These are phyloP conservation scores for Lycium ferocissimum DNA, from an alignment of 257 asterid species.

Conservation along the genomic window DNA sequence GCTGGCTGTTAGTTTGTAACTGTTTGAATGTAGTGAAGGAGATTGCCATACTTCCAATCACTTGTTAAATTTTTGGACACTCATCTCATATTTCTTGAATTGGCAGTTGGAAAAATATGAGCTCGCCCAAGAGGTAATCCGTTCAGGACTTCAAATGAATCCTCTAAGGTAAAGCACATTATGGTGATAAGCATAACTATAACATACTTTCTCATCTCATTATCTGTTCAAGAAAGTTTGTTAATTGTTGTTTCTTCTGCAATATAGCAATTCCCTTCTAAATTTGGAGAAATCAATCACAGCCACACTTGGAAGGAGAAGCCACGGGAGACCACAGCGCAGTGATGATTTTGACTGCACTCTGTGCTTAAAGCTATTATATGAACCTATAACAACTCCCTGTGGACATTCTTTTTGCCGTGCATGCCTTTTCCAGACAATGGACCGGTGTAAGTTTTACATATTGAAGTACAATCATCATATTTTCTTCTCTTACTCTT, in stretches of 20 bases:
- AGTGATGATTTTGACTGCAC: conserved; percentile 98
- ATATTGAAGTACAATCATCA: conserved; percentile 7
- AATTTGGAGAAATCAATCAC: conserved; percentile 61
- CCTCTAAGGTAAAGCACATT: conserved; percentile 61
- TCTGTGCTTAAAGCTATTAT: conserved; percentile 84
- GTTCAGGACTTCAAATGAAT: conserved; percentile 77
- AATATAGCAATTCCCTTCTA: conserved; percentile 64
- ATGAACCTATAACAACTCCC: conserved; percentile 92
- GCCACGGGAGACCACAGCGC: conserved; percentile 61
- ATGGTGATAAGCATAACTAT: not conserved
- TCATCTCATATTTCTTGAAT: conserved; percentile 33
- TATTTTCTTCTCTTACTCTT: conserved; percentile 7
- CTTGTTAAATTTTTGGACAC: conserved; percentile 21
- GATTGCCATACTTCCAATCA: not conserved
- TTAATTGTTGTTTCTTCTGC: conserved; percentile 27
- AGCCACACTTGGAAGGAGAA: conserved; percentile 55
- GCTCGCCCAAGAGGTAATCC: conserved; percentile 69
- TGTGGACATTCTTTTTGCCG: conserved; percentile 99
- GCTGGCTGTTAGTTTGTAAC: conserved; percentile 6
- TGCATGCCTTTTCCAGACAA: conserved; percentile 91
- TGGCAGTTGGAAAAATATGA: conserved; percentile 89
- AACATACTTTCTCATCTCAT: not conserved
- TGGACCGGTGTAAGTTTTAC: conserved; percentile 80
- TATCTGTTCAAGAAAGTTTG: not conserved
- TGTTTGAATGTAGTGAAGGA: conserved; percentile 10